Conservation (phyloP, 2,329 filamentous ascomycete species). For the Nemania abortiva region DNA sequence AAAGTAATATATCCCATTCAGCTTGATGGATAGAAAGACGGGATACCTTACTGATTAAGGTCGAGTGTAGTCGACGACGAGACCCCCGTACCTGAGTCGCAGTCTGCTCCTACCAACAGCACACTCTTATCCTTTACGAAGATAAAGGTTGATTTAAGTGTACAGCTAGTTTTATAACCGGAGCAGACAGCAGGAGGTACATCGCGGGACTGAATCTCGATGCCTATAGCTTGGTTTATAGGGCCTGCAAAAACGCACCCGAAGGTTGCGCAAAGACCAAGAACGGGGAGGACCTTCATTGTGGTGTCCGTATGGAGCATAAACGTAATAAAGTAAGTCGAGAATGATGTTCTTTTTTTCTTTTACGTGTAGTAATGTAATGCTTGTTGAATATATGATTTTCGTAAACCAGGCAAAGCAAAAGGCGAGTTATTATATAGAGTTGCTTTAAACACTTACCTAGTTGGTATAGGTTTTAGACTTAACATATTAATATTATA, state of each 20-base stretch:
- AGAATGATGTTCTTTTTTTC: not conserved
- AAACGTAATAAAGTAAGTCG: slow-evolving; percentile 4
- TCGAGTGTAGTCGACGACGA: not conserved
- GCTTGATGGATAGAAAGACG: not conserved
- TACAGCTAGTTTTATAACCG: not conserved
- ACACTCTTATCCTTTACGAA: not conserved
- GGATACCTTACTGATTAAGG: slow-evolving; percentile 4
- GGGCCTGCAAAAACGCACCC: slow-evolving; percentile 2
- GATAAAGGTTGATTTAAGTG: not conserved
- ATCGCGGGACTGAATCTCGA: slow-evolving; percentile 1
- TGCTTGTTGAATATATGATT: slow-evolving; percentile 1
- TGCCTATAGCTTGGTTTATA: slow-evolving; percentile 4
- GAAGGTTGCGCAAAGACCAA: slow-evolving; percentile 1
- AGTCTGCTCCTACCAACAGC: not conserved
- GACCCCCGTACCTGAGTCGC: not conserved
- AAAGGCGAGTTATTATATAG: slow-evolving; percentile 2
- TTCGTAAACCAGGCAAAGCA: not conserved
- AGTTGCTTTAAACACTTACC: slow-evolving; percentile 2
- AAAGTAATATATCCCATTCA: slow-evolving; percentile 6
- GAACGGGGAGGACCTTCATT: not conserved
- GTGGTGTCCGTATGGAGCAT: not conserved
- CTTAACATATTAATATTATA: slow-evolving; percentile 3
- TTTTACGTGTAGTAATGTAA: not conserved
- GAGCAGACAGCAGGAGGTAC: not conserved
- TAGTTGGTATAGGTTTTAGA: not conserved